Percentiles rank a stretch among this genome's conserved stretches.
phyloP scores from a whole-genome alignment of 2,329 filamentous ascomycete species.

The Ophiostoma novo-ulmi region DNA sequence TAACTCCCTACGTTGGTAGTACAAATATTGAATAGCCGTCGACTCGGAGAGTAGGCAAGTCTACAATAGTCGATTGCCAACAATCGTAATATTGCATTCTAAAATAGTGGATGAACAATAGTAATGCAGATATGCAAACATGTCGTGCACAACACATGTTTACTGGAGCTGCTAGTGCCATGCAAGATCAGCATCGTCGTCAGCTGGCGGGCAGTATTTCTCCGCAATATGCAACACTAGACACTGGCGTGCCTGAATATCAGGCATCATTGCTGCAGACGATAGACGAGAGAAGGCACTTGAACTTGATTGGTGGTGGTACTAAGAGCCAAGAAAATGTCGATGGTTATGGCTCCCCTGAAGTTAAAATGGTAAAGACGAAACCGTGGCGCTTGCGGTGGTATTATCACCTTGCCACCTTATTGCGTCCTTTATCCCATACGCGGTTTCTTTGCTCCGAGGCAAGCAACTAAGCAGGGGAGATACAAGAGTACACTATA shows the following conservation, averaged over 20 bases:
- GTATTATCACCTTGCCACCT: background rate
- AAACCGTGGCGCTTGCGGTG: background rate
- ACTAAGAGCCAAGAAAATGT: background rate
- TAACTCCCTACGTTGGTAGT: background rate
- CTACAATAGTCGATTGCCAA: background rate
- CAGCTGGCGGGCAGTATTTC: background rate
- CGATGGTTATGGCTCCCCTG: background rate
- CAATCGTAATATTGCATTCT: background rate
- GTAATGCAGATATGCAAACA: background rate
- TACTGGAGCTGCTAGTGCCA: background rate
- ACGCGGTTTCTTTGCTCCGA: background rate
- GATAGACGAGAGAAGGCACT: background rate
- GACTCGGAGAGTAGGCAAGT: background rate
- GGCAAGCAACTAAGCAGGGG: background rate
- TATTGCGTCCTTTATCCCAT: background rate
- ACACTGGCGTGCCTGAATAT: conserved; percentile 1
- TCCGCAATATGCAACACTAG: conserved; percentile 5
- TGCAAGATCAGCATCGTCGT: background rate
- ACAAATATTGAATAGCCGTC: background rate
- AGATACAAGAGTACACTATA: background rate
- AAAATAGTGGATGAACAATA: background rate
- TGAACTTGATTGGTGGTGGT: background rate
- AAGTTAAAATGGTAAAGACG: background rate
- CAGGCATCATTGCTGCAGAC: background rate
- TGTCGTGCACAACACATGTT: background rate